phyloP scores from a whole-genome alignment of 2,329 filamentous ascomycete genomes.

The Aspergillus alliaceus region DNA sequence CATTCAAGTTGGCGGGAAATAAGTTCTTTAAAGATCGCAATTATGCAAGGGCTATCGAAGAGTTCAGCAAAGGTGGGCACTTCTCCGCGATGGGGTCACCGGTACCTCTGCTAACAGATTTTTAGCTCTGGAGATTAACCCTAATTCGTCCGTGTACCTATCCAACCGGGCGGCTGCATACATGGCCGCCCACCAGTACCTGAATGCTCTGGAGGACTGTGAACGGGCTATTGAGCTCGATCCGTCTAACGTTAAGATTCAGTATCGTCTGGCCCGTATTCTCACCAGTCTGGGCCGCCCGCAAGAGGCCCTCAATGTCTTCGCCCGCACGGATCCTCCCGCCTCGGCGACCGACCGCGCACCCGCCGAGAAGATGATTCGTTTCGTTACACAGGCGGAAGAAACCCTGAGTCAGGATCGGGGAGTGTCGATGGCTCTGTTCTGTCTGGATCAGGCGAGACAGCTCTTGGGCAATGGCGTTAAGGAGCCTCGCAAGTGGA shows the following conservation, averaged over 20 bases:
- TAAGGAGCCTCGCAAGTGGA: constrained; percentile 86
- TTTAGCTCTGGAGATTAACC: constrained; percentile 82
- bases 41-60: constrained; percentile 81
- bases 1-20: constrained; percentile 90
- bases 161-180: constrained; percentile 94
- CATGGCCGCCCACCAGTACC: constrained; percentile 81
- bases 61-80: constrained; percentile 86
- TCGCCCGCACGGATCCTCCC: constrained; percentile 74
- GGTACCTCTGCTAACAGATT: not conserved
- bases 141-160: constrained; percentile 82
- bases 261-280: constrained; percentile 84
- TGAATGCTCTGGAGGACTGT: constrained; percentile 82
- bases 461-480: constrained; percentile 74
- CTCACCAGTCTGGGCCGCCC: constrained; percentile 85
- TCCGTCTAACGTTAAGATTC: constrained; percentile 80
- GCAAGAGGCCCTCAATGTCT: constrained; percentile 80
- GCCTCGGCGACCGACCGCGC: constrained; percentile 83
- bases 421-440: constrained; percentile 85
- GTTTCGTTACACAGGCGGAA: constrained; percentile 77
- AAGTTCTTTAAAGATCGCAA: constrained; percentile 96
- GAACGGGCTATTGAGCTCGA: constrained; percentile 79
- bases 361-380: constrained; percentile 79
- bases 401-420: constrained; percentile 72
- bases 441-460: constrained; percentile 88
- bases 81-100: not conserved